phyloP scores from a whole-genome alignment of 1,284 basidiomycete species.

The Vanrija humicola region DNA sequence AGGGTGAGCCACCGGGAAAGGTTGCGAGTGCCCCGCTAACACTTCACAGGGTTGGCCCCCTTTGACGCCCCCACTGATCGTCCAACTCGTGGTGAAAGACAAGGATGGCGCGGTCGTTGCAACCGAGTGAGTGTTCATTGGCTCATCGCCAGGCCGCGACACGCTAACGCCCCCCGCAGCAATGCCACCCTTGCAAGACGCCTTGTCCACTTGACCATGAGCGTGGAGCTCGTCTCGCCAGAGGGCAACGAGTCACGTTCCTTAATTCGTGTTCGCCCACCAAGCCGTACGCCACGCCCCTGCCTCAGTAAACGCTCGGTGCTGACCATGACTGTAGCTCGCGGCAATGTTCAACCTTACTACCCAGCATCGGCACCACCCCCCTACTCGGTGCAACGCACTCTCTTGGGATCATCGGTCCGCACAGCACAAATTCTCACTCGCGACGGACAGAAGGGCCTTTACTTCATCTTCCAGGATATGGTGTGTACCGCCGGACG shows the following conservation, averaged over 20 bases:
- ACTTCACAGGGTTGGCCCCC: constrained; percentile 16
- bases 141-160: background rate
- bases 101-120: constrained; percentile 10
- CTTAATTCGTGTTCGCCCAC: constrained; percentile 16
- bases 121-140: constrained; percentile 10
- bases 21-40: background rate
- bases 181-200: constrained; percentile 15
- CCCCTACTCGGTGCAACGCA: constrained; percentile 17
- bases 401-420: constrained; percentile 13
- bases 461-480: constrained; percentile 21
- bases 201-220: constrained; percentile 18
- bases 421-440: constrained; percentile 14
- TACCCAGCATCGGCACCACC: constrained; percentile 18
- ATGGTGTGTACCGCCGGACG: constrained; percentile 9
- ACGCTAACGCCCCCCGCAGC: background rate
- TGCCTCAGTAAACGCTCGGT: background rate
- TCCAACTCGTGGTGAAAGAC: constrained; percentile 15
- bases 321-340: constrained; percentile 4
- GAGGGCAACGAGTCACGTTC: constrained; percentile 12
- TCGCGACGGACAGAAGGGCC: constrained; percentile 12
- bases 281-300: constrained; percentile 12
- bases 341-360: constrained; percentile 17
- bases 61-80: constrained; percentile 15
- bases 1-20: background rate
- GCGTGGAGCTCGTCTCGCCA: constrained; percentile 15